These are phyloP conservation scores for Phytophthora aleatoria DNA, from an alignment of 352 stramenopile species.

Conservation along the genomic window DNA sequence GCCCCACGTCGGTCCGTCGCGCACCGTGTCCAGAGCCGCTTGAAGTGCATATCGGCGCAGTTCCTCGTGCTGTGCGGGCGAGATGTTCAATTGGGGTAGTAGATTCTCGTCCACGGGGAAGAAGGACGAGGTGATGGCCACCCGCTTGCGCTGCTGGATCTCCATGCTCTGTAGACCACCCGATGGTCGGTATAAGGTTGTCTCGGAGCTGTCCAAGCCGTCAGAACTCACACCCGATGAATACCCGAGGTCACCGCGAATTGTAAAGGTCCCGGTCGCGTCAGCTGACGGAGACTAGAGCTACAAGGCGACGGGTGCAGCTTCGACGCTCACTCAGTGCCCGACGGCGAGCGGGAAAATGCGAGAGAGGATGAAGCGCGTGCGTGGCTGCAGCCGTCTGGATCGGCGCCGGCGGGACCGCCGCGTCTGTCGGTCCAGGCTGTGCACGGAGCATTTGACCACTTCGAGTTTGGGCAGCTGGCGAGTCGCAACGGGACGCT, in stretches of 20 bases:
- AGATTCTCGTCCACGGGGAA: conserved; percentile 64
- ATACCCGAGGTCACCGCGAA: conserved; percentile 9
- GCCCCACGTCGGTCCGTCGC: conserved; percentile 67
- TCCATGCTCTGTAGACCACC: conserved; percentile 28
- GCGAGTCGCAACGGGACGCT: conserved; percentile 33
- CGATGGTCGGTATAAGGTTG: conserved; percentile 4
- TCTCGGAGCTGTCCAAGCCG: not conserved
- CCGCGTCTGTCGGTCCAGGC: conserved; percentile 26
- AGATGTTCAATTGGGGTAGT: conserved; percentile 55
- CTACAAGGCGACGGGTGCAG: conserved; percentile 6
- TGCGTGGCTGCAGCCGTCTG: conserved; percentile 10
- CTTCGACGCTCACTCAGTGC: conserved; percentile 7
- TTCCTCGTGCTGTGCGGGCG: conserved; percentile 61
- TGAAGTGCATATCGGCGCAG: conserved; percentile 63
- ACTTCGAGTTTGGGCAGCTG: conserved; percentile 3
- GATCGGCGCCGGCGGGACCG: conserved; percentile 8
- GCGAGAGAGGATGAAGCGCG: conserved; percentile 13
- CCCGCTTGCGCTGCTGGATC: conserved; percentile 35
- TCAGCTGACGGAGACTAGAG: not conserved
- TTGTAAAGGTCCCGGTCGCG: not conserved
- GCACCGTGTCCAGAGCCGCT: conserved; percentile 50
- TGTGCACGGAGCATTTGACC: conserved; percentile 16
- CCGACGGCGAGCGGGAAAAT: conserved; percentile 29
- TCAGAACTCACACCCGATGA: conserved; percentile 8
- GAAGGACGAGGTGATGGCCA: conserved; percentile 44